Evolutionary conservation across 129 eudicot species (phyloP), one percentile per base, ranked within the genome.

Genomic region (Cynara cardunculus): DNA sequence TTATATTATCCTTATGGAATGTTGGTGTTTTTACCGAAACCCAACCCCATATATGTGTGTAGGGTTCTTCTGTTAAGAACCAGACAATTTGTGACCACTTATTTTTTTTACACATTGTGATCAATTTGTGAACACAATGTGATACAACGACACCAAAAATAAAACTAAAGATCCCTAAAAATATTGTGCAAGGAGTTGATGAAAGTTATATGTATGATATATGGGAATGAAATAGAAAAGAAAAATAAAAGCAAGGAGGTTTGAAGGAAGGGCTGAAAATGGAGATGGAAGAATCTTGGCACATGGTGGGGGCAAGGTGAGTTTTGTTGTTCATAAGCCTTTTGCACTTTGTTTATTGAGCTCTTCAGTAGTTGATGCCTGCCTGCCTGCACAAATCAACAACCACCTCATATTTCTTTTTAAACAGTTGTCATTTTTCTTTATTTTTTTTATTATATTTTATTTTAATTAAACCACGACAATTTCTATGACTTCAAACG

Each of bases 231-330:
- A 30, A 69, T 71, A 26, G 3, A 53, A 79, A 28, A 13, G n/a
- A 27, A 7, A 16, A 53, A 28, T 21, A 69, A 30, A 30, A 11
- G 7, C 22, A 21, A 34, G 35, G 30, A n/a, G 27, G 3, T 5
- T 67, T 27, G 53, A 31, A 67, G 72, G 53, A 31, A 67, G 72
- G 28, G 28, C 68, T 65, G 67, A 31, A 74, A 74, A 27, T 71
- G 35, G 11, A 30, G n/a, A 56, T 67, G 85, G 74, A 46, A 81
- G 76, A 75, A 81, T 75, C 80, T 81, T 75, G 67, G 85, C 85
- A 82, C 85, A 75, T 82, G 85, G 85, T 81, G 80, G 85, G 84
- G 80, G 13, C 70, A 44, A 44, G 0, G 70, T 14, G 80, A 74
- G 84, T 73, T 81, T 80, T 72, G 66, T 64, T 72, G 56, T 81